Conservation (phyloP, 1,139 yeast species). For the Diutina catenulata region DNA sequence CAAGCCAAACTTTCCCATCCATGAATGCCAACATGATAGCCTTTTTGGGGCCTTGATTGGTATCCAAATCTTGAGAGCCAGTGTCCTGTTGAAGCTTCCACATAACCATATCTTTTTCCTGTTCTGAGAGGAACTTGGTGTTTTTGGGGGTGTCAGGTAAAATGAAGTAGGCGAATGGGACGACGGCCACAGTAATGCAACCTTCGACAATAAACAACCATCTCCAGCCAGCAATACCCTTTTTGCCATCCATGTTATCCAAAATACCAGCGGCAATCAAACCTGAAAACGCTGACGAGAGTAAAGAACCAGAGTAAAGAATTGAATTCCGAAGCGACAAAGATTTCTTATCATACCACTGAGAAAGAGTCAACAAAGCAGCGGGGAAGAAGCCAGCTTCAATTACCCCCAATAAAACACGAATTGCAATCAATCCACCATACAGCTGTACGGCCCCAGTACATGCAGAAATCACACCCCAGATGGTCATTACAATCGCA, state of each 20-base stretch:
- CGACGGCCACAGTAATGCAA: conserved; percentile 49
- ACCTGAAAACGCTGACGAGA: conserved; percentile 79
- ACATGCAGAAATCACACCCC: conserved; percentile 43
- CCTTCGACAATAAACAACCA: conserved; percentile 73
- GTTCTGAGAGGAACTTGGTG: conserved; percentile 36
- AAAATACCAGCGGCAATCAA: conserved; percentile 54
- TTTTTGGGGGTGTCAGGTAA: conserved; percentile 55
- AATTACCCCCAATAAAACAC: conserved; percentile 41
- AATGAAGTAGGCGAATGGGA: conserved; percentile 45
- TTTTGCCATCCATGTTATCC: conserved; percentile 24
- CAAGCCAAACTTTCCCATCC: conserved; percentile 19
- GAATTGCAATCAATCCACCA: conserved; percentile 32
- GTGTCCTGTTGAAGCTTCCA: conserved; percentile 32
- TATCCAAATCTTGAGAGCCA: conserved; percentile 30
- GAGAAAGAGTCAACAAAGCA: conserved; percentile 33
- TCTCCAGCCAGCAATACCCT: conserved; percentile 32
- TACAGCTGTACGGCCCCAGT: conserved; percentile 23
- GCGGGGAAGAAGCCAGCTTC: conserved; percentile 54
- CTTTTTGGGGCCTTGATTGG: conserved; percentile 9
- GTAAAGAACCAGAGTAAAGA: conserved; percentile 51
- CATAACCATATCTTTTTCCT: conserved; percentile 39
- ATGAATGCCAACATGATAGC: conserved; percentile 28
- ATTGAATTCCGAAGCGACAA: conserved; percentile 44
- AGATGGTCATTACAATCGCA: conserved; percentile 35
- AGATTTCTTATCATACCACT: conserved; percentile 38